Evolutionary conservation across 1,139 yeast species (phyloP), one percentile per base, ranked within the genome.

Genomic region (Tardiomyces depauwii): DNA sequence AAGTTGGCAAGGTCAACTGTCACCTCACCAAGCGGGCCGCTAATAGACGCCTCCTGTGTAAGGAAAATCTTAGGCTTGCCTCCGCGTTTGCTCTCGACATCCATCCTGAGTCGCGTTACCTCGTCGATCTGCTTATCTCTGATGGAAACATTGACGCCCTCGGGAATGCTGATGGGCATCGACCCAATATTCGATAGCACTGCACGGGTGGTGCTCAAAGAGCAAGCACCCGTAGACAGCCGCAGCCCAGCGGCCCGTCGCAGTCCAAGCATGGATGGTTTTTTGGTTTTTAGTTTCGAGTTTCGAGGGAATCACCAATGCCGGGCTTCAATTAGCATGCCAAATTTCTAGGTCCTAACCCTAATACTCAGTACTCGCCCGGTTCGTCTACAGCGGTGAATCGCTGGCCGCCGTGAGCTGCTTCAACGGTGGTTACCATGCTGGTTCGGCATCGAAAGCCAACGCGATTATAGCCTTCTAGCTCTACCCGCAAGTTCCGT

Each of bases 11-110:
- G 70, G 16, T 77, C 77, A 41, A 85, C 63, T 47, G 69, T 68
- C 40, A 88, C 64, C 13, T 66, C 66, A 10, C 97, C 97, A 55
- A 75, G 77, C 16, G 97, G 97, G 0, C 98, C 98, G 44, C 68
- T 70, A 18, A 91, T 71, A n/a, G 76, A 74, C 40, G 85, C 74
- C 45, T 73, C 71, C 56, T 79, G 76, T 45, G 84, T 77, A 50
- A 88, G 70, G 36, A 66, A 67, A 52, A 82, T 70, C 4, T 75
- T 71, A 42, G 75, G 70, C 55, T 77, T 76, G 25, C 95, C 94
- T 57, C 82, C 82, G 55, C 85, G 57, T 48, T 52, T 48, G 19
- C 54, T 49, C 45, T 55, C 63, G 11, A 60, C 52, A 21, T 49
- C 46, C 57, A 60, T 57, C 18, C 63, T 55, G 38, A 58, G 51